phyloP scores from a whole-genome alignment of 2,329 filamentous ascomycete genomes.

The Fusarium paranaense region DNA sequence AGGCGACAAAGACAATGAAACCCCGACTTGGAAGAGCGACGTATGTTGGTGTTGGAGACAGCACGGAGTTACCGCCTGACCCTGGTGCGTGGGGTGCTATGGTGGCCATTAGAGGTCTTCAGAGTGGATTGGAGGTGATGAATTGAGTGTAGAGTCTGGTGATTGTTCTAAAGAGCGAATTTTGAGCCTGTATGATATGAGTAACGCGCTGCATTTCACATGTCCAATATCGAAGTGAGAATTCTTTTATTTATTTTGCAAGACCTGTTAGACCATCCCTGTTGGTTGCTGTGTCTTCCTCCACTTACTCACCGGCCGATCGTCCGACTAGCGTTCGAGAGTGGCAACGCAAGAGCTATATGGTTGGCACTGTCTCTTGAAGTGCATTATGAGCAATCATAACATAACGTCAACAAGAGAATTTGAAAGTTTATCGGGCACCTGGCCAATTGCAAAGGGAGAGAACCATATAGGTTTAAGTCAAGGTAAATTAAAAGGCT shows the following conservation, averaged over 20 bases:
- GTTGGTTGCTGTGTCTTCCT: neutral
- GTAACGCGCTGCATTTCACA: neutral
- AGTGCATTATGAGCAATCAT: neutral
- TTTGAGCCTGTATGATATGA: neutral
- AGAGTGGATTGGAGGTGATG: slow-evolving; percentile 10
- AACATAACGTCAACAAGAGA: neutral
- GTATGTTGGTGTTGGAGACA: slow-evolving; percentile 71
- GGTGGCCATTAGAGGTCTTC: slow-evolving; percentile 55
- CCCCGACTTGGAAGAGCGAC: slow-evolving; percentile 75
- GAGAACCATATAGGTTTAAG: neutral
- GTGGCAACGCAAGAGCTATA: neutral
- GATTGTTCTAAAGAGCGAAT: neutral
- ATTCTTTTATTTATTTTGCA: neutral
- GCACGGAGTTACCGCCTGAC: slow-evolving; percentile 69
- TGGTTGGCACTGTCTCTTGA: neutral
- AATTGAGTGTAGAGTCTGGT: neutral
- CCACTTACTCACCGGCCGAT: neutral
- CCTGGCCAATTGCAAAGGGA: neutral
- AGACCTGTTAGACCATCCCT: neutral
- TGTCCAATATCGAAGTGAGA: fast-evolving
- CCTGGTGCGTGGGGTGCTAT: slow-evolving; percentile 78
- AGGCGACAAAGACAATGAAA: slow-evolving; percentile 73
- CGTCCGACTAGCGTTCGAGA: neutral
- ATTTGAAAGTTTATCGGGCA: neutral
- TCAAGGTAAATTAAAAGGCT: neutral